These are phyloP conservation scores for Macrolepiota fuliginosa DNA, from an alignment of 768 basidiomycete genomes.

Conservation along the genomic window DNA sequence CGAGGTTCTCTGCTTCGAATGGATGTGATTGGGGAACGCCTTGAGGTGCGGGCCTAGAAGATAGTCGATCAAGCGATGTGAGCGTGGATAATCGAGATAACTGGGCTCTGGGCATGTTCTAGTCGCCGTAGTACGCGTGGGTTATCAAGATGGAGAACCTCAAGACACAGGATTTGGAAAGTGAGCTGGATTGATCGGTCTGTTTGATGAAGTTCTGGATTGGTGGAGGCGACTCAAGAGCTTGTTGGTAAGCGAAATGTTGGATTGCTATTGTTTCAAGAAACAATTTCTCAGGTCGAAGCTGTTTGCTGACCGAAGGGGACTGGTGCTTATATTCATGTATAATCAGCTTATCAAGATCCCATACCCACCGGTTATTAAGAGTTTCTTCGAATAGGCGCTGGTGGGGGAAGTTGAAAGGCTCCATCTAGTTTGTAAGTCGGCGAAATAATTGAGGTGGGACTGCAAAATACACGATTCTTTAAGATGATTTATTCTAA, in stretches of 20 bases:
- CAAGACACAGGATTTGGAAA: constrained; percentile 7
- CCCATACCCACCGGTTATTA: constrained; percentile 6
- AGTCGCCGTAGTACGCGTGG: constrained; percentile 11
- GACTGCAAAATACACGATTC: not conserved
- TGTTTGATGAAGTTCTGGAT: not conserved
- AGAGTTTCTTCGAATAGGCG: not conserved
- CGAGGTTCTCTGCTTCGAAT: not conserved
- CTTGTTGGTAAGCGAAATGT: not conserved
- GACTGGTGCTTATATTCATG: not conserved
- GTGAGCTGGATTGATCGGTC: constrained; percentile 8
- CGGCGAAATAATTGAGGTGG: too few species aligned
- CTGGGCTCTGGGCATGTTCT: constrained; percentile 1
- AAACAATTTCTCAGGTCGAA: constrained; percentile 4
- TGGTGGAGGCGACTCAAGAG: not conserved
- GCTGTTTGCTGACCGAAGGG: not conserved
- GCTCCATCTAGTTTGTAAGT: too few species aligned
- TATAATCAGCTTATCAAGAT: constrained; percentile 6
- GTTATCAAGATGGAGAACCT: not conserved
- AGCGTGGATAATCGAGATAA: constrained; percentile 9
- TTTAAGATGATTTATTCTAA: not conserved
- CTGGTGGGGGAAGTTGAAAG: not conserved
- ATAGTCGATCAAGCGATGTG: not conserved
- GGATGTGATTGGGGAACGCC: not conserved
- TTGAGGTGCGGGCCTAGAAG: not conserved
- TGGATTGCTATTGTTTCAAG: not conserved